Percentiles rank a stretch among this genome's conserved stretches.
phyloP scores from a whole-genome alignment of 2,329 filamentous ascomycete species.

The Aureobasidium mangrovei region DNA sequence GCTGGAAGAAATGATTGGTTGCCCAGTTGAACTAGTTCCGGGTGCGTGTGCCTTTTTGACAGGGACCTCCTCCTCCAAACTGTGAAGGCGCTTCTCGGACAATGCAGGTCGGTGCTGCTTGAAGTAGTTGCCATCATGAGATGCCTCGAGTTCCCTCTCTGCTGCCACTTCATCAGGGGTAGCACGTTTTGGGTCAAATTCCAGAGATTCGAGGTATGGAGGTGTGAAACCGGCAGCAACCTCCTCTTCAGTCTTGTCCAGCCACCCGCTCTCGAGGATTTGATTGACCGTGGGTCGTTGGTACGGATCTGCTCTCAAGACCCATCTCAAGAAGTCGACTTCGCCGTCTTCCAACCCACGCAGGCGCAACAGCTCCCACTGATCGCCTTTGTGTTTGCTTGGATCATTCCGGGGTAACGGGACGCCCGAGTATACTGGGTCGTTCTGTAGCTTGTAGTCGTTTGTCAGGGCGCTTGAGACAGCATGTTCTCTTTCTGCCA shows the following conservation, averaged over 20 bases:
- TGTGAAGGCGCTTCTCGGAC: conserved; percentile 3
- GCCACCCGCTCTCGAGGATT: conserved; percentile 17
- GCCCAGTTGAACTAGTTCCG: neutral
- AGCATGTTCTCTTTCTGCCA: conserved; percentile 18
- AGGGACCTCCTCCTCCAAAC: conserved; percentile 6
- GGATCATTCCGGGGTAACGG: conserved; percentile 17
- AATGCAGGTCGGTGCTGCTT: neutral
- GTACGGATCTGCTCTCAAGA: conserved; percentile 21
- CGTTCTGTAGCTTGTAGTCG: conserved; percentile 22
- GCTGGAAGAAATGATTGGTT: neutral
- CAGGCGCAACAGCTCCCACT: conserved; percentile 20
- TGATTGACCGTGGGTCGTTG: conserved; percentile 20
- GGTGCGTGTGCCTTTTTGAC: conserved; percentile 7
- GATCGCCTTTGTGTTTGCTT: conserved; percentile 16
- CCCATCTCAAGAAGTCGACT: conserved; percentile 20
- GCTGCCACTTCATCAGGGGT: conserved; percentile 1
- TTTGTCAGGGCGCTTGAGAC: conserved; percentile 19
- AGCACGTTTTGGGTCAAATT: conserved; percentile 8
- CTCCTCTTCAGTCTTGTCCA: conserved; percentile 8
- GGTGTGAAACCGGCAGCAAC: conserved; percentile 2
- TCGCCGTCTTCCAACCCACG: conserved; percentile 20
- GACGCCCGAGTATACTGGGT: conserved; percentile 19
- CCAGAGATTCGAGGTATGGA: neutral
- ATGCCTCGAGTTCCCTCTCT: neutral
- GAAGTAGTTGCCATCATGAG: neutral